A percentile compares a stretch with the other conserved stretches of the same genome.
phyloP scores from a whole-genome alignment of 2,329 filamentous ascomycete genomes.

The Alternaria dauci region DNA sequence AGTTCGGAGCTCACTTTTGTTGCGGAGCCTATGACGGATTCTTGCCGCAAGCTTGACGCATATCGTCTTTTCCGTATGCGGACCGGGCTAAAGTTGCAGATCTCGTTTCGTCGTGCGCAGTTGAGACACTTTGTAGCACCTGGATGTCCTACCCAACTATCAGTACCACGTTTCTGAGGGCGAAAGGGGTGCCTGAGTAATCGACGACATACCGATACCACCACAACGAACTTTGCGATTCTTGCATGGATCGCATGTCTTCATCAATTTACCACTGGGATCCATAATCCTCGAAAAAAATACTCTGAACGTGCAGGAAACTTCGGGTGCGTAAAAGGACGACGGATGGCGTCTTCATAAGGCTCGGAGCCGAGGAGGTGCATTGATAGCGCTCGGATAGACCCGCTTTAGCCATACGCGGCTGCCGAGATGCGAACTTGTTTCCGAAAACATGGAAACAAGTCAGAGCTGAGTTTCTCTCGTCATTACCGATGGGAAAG shows the following conservation, averaged over 20 bases:
- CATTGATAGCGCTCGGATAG: not conserved
- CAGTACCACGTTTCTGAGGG: not conserved
- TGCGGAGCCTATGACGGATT: not conserved
- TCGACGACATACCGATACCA: not conserved
- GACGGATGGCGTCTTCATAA: not conserved
- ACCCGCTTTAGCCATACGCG: not conserved
- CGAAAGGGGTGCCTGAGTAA: not conserved
- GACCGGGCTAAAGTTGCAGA: not conserved
- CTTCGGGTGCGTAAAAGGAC: not conserved
- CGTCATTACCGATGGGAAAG: not conserved
- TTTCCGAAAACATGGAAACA: not conserved
- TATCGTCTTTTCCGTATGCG: not conserved
- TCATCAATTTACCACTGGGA: not conserved
- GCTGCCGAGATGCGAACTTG: not conserved
- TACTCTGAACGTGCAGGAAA: not conserved
- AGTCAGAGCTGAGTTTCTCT: not conserved
- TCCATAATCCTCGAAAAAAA: not conserved
- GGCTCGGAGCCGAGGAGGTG: not conserved
- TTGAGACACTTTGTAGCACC: not conserved
- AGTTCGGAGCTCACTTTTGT: not conserved
- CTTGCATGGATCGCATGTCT: not conserved
- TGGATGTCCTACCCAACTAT: not conserved
- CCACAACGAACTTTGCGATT: not conserved
- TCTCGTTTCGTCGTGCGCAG: not conserved
- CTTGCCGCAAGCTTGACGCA: not conserved